Conservation (phyloP, 768 basidiomycete species). For the Paxillus rubicundulus region DNA sequence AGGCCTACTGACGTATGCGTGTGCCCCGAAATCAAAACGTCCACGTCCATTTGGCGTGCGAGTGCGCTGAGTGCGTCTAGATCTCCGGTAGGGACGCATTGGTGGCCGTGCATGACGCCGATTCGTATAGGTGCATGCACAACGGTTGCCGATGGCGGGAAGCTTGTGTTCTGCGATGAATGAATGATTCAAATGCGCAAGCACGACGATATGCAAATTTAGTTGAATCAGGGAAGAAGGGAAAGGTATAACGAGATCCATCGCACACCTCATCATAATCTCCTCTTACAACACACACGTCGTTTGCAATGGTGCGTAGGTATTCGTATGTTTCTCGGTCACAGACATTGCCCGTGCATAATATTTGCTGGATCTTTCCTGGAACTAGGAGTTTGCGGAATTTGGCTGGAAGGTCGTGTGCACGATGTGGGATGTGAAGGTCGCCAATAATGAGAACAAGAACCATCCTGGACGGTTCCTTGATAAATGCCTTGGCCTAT, state of each 20-base stretch:
- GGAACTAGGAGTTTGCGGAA: slow-evolving; percentile 96
- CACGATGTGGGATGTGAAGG: slow-evolving; percentile 90
- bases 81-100: slow-evolving; percentile 89
- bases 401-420: slow-evolving; percentile 89
- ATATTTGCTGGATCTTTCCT: slow-evolving; percentile 96
- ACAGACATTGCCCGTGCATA: slow-evolving; percentile 96
- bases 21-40: slow-evolving; percentile 90
- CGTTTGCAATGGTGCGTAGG: slow-evolving; percentile 88
- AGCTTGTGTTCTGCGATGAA: slow-evolving; percentile 53
- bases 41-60: slow-evolving; percentile 96
- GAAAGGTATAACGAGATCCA: not conserved
- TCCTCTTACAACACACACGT: slow-evolving; percentile 88
- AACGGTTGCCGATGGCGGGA: slow-evolving; percentile 79
- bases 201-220: not conserved
- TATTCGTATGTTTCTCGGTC: slow-evolving; percentile 98
- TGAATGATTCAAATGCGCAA: not conserved
- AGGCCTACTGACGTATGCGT: slow-evolving; percentile 76
- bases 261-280: slow-evolving; percentile 89
- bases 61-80: slow-evolving; percentile 85
- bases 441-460: slow-evolving; percentile 97
- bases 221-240: no score
- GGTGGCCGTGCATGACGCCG: slow-evolving; percentile 92
- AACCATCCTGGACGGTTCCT: slow-evolving; percentile 42
- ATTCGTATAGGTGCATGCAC: slow-evolving; percentile 84
- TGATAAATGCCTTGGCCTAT: not conserved